Evolutionary conservation across 345 rosid species (phyloP).

Genomic region (Arabidopsis thaliana): TAIR10.1 NC_003070.9:220501-221000

Average conservation of each 20-base stretch:
- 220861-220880: slow-evolving; percentile 57
- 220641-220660: slow-evolving; percentile 56
- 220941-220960: slow-evolving; percentile 37
- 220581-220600: slow-evolving; percentile 91
- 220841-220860: slow-evolving; percentile 73
- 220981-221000: slow-evolving; percentile 12
- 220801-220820: slow-evolving; percentile 97
- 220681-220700: slow-evolving; percentile 93
- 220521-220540: slow-evolving; percentile 92
- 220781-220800: slow-evolving; percentile 69
- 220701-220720: slow-evolving; percentile 90
- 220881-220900: slow-evolving; percentile 42
- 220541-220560: slow-evolving; percentile 87
- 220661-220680: slow-evolving; percentile 67
- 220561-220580: slow-evolving; percentile 87
- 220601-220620: slow-evolving; percentile 77
- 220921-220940: slow-evolving; percentile 40
- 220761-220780: slow-evolving; percentile 71
- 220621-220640: slow-evolving; percentile 90
- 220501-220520: slow-evolving; percentile 67
- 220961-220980: background rate
- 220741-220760: slow-evolving; percentile 92
- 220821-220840: slow-evolving; percentile 88
- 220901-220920: slow-evolving; percentile 23
- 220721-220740: slow-evolving; percentile 84